A percentile compares a stretch with the other conserved stretches of the same genome.
phyloP scores from a whole-genome alignment of 768 basidiomycete genomes.

The Mrakia gelida region DNA sequence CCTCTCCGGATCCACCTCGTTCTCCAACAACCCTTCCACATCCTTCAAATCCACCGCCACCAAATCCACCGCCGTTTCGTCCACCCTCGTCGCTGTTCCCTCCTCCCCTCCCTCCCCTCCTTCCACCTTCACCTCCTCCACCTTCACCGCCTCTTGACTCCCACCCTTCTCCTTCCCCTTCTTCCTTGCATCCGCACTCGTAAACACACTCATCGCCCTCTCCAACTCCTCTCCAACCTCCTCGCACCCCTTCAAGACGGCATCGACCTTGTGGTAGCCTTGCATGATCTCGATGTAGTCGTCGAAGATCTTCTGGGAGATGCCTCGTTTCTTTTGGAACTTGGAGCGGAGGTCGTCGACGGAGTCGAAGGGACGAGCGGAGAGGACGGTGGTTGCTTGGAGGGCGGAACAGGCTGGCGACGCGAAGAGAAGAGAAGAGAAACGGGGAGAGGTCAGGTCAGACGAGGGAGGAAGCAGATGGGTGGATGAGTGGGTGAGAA shows the following conservation, averaged over 20 bases:
- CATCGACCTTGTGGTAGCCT: conserved; percentile 77
- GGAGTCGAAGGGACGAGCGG: conserved; percentile 71
- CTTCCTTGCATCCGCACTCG: conserved; percentile 33
- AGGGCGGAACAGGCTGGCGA: conserved; percentile 59
- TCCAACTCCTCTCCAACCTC: conserved; percentile 70
- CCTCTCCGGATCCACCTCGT: conserved; percentile 26
- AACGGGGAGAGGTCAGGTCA: no score
- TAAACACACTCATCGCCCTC: conserved; percentile 75
- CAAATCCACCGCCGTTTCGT: conserved; percentile 34
- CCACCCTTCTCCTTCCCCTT: conserved; percentile 34
- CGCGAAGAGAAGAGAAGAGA: not conserved
- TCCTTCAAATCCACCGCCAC: conserved; percentile 36
- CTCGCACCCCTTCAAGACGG: conserved; percentile 82
- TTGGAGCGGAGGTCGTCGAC: conserved; percentile 69
- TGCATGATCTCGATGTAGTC: conserved; percentile 76
- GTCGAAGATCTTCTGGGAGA: conserved; percentile 85
- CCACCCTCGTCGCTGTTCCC: conserved; percentile 34
- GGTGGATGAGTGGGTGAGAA: not conserved
- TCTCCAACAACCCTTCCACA: conserved; percentile 30
- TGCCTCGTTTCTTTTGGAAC: conserved; percentile 87
- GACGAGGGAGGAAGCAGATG: no score
- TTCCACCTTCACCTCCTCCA: conserved; percentile 45
- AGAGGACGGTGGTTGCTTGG: conserved; percentile 74
- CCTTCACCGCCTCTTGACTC: conserved; percentile 48
- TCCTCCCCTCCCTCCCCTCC: no score